Evolutionary conservation across 345 rosid genomes (phyloP).

Genomic region (Brassica incana): DNA sequence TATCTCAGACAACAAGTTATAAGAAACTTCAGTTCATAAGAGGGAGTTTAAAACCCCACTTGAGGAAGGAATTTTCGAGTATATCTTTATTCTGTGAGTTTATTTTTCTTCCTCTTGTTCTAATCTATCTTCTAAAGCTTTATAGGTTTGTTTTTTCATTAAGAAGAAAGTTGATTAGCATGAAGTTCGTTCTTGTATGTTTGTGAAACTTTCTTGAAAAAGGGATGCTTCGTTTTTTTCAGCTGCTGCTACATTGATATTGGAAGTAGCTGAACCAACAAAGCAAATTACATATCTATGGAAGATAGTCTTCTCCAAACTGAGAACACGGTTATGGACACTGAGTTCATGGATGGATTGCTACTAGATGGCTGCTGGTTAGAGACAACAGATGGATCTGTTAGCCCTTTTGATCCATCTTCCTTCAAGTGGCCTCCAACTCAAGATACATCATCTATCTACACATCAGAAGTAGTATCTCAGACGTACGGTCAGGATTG

Average conservation of each 20-base stretch:
- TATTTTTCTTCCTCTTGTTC: conserved; percentile 1
- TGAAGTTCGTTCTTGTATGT: not conserved
- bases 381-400: conserved; percentile 80
- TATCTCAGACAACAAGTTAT: conserved; percentile 31
- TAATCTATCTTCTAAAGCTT: conserved; percentile 12
- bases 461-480: conserved; percentile 24
- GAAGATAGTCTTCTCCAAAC: conserved; percentile 56
- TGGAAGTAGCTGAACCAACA: not conserved
- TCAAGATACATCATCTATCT: conserved; percentile 36
- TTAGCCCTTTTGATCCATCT: conserved; percentile 45
- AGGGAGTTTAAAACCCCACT: not conserved
- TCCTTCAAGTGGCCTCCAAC: conserved; percentile 49
- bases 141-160: not conserved
- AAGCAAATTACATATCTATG: conserved; percentile 39
- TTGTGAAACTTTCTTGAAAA: not conserved
- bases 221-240: conserved; percentile 12
- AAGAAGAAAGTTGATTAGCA: too few relatives aligned
- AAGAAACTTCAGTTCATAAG: not conserved
- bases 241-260: conserved; percentile 27
- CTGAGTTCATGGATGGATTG: conserved; percentile 70
- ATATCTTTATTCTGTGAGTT: conserved; percentile 42
- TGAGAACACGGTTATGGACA: conserved; percentile 56
- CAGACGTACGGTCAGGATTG: conserved; percentile 44
- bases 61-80: conserved; percentile 40
- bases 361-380: conserved; percentile 92